Evolutionary conservation across 1,284 basidiomycete genomes (phyloP).

Genomic region (Laetiporus sulphureus): DNA sequence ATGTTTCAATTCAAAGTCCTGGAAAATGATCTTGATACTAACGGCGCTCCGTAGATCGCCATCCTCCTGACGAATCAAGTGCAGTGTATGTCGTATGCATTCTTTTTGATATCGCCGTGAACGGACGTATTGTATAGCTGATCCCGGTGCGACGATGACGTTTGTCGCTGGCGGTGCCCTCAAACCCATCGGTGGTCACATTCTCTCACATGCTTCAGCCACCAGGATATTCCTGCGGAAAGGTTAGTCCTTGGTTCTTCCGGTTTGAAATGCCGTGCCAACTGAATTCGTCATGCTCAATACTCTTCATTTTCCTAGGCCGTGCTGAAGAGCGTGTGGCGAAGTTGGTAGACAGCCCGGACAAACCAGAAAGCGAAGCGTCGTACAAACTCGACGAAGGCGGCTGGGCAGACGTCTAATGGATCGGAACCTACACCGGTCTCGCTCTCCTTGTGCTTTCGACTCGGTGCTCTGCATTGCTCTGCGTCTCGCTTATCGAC

Average conservation of each 20-base stretch:
- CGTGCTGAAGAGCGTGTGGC: slow-evolving; percentile 92
- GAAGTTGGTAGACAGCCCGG: slow-evolving; percentile 92
- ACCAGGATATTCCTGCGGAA: slow-evolving; percentile 84
- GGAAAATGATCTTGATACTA: slow-evolving; percentile 10
- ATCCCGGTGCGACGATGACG: slow-evolving; percentile 91
- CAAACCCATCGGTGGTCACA: slow-evolving; percentile 85
- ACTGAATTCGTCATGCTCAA: background rate
- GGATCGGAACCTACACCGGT: too few relatives aligned
- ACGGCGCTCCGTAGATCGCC: slow-evolving; percentile 50
- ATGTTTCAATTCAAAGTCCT: slow-evolving; percentile 36
- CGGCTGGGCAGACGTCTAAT: slow-evolving; percentile 69
- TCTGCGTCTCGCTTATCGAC: too few relatives aligned
- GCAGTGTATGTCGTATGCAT: slow-evolving; percentile 49
- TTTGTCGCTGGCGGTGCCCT: slow-evolving; percentile 86
- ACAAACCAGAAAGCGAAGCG: slow-evolving; percentile 87
- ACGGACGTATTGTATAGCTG: slow-evolving; percentile 43
- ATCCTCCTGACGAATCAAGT: slow-evolving; percentile 91
- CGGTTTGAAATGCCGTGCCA: background rate
- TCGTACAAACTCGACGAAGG: slow-evolving; percentile 88
- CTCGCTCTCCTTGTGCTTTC: too few relatives aligned
- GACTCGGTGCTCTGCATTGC: too few relatives aligned
- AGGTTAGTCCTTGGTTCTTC: slow-evolving; percentile 38
- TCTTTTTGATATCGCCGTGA: background rate
- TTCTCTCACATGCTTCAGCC: slow-evolving; percentile 81
- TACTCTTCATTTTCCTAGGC: slow-evolving; percentile 38